A percentile compares a stretch with the other conserved stretches of the same genome.
These are phyloP conservation scores for Sugiyamaella castrensis DNA, from an alignment of 1,139 yeast species.

Conservation along the genomic window DNA sequence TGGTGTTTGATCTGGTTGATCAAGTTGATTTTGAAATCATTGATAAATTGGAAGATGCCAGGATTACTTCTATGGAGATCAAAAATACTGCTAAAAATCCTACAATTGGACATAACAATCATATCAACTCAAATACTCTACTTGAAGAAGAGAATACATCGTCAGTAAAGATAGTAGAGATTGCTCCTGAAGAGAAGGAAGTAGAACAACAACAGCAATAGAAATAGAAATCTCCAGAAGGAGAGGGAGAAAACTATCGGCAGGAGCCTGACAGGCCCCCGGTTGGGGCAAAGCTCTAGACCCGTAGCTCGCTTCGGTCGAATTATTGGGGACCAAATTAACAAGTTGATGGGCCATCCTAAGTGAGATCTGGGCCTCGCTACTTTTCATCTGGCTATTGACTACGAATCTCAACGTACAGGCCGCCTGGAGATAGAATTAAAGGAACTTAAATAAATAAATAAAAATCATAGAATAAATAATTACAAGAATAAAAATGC, in stretches of 20 bases:
- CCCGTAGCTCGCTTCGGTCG: constrained; percentile 2
- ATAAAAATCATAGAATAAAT: not conserved
- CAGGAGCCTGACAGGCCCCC: no score
- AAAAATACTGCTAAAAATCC: not conserved
- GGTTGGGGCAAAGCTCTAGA: not conserved
- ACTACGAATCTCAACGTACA: no score
- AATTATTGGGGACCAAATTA: no score
- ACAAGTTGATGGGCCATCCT: not conserved
- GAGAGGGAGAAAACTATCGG: no score
- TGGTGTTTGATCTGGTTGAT: constrained; percentile 78
- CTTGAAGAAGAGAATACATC: not conserved
- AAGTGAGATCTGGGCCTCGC: no score
- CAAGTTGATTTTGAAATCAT: constrained; percentile 69
- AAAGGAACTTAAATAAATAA: not conserved
- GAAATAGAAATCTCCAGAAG: not conserved
- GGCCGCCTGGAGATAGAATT: not conserved
- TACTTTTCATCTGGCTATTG: no score
- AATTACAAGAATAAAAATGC: not conserved
- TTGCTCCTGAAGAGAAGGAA: not conserved
- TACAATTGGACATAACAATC: not conserved
- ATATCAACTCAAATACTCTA: not conserved
- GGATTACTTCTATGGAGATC: not conserved
- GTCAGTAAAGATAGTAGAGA: constrained; percentile 7
- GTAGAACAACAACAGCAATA: not conserved
- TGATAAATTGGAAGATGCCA: constrained; percentile 14